phyloP scores from a whole-genome alignment of 2,329 filamentous ascomycete species.

The Pseudohalonectria lignicola region DNA sequence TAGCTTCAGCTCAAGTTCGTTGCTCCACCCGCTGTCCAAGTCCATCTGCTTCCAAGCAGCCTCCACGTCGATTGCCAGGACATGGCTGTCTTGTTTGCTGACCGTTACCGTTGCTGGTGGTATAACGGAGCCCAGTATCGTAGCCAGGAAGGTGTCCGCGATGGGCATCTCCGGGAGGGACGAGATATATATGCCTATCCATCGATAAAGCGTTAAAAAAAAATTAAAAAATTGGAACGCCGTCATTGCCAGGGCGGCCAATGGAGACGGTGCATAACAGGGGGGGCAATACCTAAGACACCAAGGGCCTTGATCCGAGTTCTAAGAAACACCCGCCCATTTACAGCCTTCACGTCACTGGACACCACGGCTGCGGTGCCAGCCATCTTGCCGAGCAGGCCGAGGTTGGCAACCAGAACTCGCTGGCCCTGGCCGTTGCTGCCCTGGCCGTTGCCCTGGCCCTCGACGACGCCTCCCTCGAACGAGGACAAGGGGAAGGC shows the following conservation, averaged over 20 bases:
- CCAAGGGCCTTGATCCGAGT: constrained; percentile 73
- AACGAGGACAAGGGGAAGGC: constrained; percentile 58
- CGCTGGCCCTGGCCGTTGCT: constrained; percentile 22
- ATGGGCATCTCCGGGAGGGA: constrained; percentile 50
- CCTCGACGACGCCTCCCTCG: constrained; percentile 31
- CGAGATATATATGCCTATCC: constrained; percentile 64
- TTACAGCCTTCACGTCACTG: constrained; percentile 39
- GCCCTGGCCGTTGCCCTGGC: constrained; percentile 36
- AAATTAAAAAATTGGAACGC: not conserved
- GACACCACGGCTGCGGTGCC: constrained; percentile 66
- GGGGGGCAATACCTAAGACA: constrained; percentile 39
- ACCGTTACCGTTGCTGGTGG: constrained; percentile 54
- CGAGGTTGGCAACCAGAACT: constrained; percentile 57
- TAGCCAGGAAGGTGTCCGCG: constrained; percentile 58
- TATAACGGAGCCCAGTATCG: constrained; percentile 61
- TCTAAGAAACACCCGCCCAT: constrained; percentile 52
- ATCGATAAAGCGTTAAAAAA: not conserved
- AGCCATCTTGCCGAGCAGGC: constrained; percentile 80
- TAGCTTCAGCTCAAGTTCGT: constrained; percentile 63
- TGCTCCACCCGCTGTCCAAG: constrained; percentile 63
- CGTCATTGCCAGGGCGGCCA: not conserved
- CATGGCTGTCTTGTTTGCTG: constrained; percentile 35
- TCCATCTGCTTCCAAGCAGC: constrained; percentile 68
- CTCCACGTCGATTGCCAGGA: constrained; percentile 69
- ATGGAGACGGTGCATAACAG: constrained; percentile 3